A percentile compares a stretch with the other conserved stretches of the same genome.
Conservation (phyloP, 345 rosid species). For the Boechera stricta region DNA sequence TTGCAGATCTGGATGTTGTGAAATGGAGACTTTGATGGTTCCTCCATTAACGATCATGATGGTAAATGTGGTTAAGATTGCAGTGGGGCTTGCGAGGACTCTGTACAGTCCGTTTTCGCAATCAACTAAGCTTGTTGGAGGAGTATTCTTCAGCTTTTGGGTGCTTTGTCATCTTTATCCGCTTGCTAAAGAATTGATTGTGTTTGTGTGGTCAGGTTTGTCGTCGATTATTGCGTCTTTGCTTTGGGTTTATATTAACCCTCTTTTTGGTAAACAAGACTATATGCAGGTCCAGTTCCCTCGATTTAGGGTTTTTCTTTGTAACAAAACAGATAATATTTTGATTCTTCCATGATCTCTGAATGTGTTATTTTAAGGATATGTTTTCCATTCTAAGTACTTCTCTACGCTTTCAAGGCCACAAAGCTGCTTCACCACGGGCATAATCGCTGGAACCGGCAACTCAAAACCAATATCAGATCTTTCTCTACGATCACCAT, state of each 20-base stretch:
- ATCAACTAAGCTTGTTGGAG: constrained; percentile 83
- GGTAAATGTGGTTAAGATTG: constrained; percentile 63
- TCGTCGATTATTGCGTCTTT: constrained; percentile 64
- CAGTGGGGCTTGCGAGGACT: constrained; percentile 68
- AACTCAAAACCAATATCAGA: constrained; percentile 51
- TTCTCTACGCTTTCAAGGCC: constrained; percentile 72
- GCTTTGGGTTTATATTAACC: constrained; percentile 75
- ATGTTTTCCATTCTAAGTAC: constrained; percentile 54
- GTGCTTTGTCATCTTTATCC: constrained; percentile 77
- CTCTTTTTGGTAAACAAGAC: constrained; percentile 54
- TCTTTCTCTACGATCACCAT: constrained; percentile 24
- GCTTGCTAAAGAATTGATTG: constrained; percentile 74
- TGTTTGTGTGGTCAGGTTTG: constrained; percentile 80
- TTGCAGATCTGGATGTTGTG: constrained; percentile 58
- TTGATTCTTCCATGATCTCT: background rate
- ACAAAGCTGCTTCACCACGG: constrained; percentile 72
- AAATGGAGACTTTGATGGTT: constrained; percentile 68
- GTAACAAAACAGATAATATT: background rate
- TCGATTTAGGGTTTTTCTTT: constrained; percentile 12
- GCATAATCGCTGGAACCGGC: constrained; percentile 88
- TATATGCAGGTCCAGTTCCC: constrained; percentile 44
- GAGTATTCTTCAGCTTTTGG: constrained; percentile 88
- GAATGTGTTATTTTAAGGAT: constrained; percentile 10
- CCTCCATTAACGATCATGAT: constrained; percentile 75
- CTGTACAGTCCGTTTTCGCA: constrained; percentile 67